Evolutionary conservation across 805 yeast genomes (phyloP).

Genomic region (Lachancea waltii): DNA sequence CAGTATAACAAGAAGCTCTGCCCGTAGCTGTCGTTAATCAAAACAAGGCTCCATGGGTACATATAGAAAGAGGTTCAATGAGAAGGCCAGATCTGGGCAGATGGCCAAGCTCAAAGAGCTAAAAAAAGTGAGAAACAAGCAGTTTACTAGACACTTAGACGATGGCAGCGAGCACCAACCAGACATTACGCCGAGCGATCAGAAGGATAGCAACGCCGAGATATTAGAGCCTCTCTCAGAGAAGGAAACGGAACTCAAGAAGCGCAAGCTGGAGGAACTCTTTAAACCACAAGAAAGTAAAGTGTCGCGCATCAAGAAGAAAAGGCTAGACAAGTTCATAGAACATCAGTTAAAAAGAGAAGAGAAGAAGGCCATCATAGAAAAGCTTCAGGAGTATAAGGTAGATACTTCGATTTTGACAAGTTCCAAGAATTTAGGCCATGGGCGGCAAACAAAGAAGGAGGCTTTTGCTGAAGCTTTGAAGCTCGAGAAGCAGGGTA

Average conservation of each 20-base stretch:
- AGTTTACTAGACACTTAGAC: conserved; percentile 47
- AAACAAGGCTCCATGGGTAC: conserved; percentile 54
- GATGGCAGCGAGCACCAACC: conserved; percentile 31
- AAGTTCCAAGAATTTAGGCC: conserved; percentile 74
- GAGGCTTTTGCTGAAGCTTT: conserved; percentile 73
- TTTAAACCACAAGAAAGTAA: conserved; percentile 61
- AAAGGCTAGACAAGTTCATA: conserved; percentile 85
- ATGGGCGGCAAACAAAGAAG: conserved; percentile 58
- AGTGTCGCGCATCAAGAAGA: conserved; percentile 60
- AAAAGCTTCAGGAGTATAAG: conserved; percentile 55
- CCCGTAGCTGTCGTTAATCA: too few species aligned
- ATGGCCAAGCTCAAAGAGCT: conserved; percentile 71
- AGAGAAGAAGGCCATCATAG: conserved; percentile 71
- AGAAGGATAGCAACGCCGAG: conserved; percentile 52
- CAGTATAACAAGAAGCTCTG: too few species aligned
- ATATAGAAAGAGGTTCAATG: conserved; percentile 73
- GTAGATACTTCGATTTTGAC: conserved; percentile 66
- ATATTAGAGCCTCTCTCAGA: conserved; percentile 55
- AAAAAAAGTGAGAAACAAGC: conserved; percentile 62
- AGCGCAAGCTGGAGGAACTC: conserved; percentile 55
- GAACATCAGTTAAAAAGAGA: conserved; percentile 86
- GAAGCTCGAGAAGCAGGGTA: conserved; percentile 63
- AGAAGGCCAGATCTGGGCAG: conserved; percentile 79
- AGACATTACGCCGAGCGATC: conserved; percentile 11
- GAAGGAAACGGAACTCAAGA: conserved; percentile 57